Evolutionary conservation across 768 basidiomycete species (phyloP).

Genomic region (Ramaria rubella): DNA sequence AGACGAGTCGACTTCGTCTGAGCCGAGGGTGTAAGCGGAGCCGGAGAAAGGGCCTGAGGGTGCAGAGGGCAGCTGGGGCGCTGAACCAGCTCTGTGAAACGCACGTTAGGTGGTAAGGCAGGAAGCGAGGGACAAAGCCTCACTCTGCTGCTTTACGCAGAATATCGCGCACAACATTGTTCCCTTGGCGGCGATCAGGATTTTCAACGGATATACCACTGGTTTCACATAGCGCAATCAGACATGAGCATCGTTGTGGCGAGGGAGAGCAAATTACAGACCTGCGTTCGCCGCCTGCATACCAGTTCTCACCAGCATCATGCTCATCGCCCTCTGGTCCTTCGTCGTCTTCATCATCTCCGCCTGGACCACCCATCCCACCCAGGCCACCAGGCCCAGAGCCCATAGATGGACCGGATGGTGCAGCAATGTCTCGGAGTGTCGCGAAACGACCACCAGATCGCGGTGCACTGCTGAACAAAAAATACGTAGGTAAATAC

Average conservation of each 20-base stretch:
- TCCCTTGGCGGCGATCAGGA: slow-evolving; percentile 45
- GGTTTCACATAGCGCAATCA: not conserved
- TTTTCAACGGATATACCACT: slow-evolving; percentile 89
- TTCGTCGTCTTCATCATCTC: slow-evolving; percentile 44
- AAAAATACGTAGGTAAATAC: slow-evolving; percentile 12
- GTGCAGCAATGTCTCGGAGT: slow-evolving; percentile 27
- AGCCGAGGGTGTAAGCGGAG: slow-evolving; percentile 78
- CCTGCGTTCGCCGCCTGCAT: slow-evolving; percentile 95
- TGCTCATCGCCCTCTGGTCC: slow-evolving; percentile 42
- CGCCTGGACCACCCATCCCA: slow-evolving; percentile 7
- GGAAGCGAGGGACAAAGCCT: slow-evolving; percentile 23
- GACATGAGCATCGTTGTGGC: not conserved
- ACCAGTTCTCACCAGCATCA: slow-evolving; percentile 62
- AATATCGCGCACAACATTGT: slow-evolving; percentile 51
- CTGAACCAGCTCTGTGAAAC: slow-evolving; percentile 33
- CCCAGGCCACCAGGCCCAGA: slow-evolving; percentile 13
- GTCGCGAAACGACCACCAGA: slow-evolving; percentile 30
- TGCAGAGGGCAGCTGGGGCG: slow-evolving; percentile 18
- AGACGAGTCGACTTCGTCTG: slow-evolving; percentile 78
- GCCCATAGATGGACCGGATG: slow-evolving; percentile 14
- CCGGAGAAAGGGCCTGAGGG: slow-evolving; percentile 44
- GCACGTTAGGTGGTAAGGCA: not conserved
- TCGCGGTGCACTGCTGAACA: slow-evolving; percentile 13
- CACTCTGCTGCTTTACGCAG: slow-evolving; percentile 78
- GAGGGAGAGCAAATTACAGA: slow-evolving; percentile 20